Evolutionary conservation across 257 asterid genomes (phyloP).

Genomic region (Rhazya stricta): DNA sequence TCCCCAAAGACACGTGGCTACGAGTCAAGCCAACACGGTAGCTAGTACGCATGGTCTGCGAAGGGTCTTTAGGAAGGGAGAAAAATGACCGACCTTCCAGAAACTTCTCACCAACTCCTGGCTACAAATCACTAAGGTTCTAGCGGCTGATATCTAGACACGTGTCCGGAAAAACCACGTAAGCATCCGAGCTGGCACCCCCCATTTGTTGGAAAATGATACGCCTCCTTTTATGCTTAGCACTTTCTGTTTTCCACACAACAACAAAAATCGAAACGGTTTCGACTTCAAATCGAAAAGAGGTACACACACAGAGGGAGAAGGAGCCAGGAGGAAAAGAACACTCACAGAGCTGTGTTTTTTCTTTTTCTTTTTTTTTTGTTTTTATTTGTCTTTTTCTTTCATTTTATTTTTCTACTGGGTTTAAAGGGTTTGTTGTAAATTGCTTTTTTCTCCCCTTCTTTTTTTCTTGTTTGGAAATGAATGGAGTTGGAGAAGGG

Average conservation of each 20-base stretch:
- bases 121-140: slow-evolving; percentile 9
- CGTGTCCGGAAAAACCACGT: slow-evolving; percentile 15
- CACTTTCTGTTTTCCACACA: slow-evolving; percentile 7
- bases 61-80: neutral
- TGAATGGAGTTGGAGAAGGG: slow-evolving; percentile 62
- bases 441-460: neutral
- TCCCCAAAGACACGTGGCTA: slow-evolving; percentile 4
- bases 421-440: neutral
- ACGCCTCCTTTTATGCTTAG: slow-evolving; percentile 5
- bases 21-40: neutral
- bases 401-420: neutral
- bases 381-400: neutral
- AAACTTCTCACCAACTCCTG: slow-evolving; percentile 28
- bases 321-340: neutral
- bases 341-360: neutral
- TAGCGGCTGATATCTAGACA: slow-evolving; percentile 2
- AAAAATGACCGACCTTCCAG: slow-evolving; percentile 21
- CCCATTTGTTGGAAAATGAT: slow-evolving; percentile 17
- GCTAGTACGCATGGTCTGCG: neutral
- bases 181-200: slow-evolving; percentile 25
- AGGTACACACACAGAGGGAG: neutral
- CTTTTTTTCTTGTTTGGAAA: slow-evolving; percentile 14
- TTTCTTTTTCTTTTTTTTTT: neutral
- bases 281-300: neutral
- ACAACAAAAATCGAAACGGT: neutral